Evolutionary conservation across 768 basidiomycete genomes (phyloP).

Genomic region (Phanerochaete carnosa): DNA sequence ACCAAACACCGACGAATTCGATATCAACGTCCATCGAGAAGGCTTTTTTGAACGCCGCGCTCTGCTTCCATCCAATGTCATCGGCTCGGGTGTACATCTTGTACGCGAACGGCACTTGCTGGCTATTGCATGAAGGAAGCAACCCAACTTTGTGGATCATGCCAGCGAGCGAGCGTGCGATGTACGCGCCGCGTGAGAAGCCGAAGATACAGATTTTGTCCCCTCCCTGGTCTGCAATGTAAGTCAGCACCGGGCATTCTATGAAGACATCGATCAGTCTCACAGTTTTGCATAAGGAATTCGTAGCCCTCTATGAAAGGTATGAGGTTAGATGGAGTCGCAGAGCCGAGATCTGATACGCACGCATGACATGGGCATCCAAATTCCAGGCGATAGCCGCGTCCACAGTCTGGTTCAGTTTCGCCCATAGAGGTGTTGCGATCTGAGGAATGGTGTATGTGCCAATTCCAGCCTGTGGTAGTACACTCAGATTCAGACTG

Average conservation of each 20-base stretch:
- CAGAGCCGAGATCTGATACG: neutral
- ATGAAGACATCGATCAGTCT: conserved; percentile 3
- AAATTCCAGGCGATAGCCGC: conserved; percentile 47
- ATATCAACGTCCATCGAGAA: conserved; percentile 73
- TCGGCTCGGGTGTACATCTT: conserved; percentile 47
- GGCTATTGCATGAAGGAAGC: conserved; percentile 26
- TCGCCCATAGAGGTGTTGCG: conserved; percentile 41
- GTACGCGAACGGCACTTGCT: conserved; percentile 58
- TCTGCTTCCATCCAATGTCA: conserved; percentile 40
- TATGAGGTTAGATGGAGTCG: neutral
- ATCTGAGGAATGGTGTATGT: conserved; percentile 45
- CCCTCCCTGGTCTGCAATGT: conserved; percentile 35
- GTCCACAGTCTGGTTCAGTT: conserved; percentile 42
- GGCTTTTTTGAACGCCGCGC: conserved; percentile 59
- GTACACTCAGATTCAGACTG: neutral
- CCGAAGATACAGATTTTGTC: conserved; percentile 64
- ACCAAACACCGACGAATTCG: conserved; percentile 76
- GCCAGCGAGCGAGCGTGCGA: conserved; percentile 47
- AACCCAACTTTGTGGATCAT: conserved; percentile 51
- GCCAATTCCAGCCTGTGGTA: conserved; percentile 47
- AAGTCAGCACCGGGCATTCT: neutral
- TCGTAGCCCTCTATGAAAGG: conserved; percentile 43
- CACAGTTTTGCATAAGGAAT: conserved; percentile 60
- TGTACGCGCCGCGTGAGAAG: conserved; percentile 63
- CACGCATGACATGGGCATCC: conserved; percentile 45